Evolutionary conservation across 345 rosid species (phyloP), one percentile per base, ranked within the genome.

Genomic region (Populus tremula): DNA sequence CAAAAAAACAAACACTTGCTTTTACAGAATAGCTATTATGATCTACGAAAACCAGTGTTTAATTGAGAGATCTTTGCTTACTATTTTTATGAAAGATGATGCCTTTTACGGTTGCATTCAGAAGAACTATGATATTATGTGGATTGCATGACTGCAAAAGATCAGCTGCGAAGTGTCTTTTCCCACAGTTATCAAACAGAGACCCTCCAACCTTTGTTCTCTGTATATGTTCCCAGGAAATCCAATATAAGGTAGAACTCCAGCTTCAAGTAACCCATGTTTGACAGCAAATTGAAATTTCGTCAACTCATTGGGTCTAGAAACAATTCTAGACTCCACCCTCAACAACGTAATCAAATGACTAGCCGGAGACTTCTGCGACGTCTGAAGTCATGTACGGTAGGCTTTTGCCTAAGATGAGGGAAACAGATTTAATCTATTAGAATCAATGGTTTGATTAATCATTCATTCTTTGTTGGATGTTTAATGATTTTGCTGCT

Each of bases 311-410:
- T 47, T 72, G 0, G 96, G 96, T 80, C 63, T 82, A 68, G 77
- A 90, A 41, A 91, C 92, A 53, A 89, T 83, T 77, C 78, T 89
- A 5, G 93, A 91, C 80, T 89, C 97, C 31, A 89, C 96, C 96
- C 95, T 87, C 88, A 38, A 92, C 11, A 54, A 88, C 89, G 87
- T 89, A 89, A 79, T 92, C 92, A 61, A 91, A 91, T 76, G 91
- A 91, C 87, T 84, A 86, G 75, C 94, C 90, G 0, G 90, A 82
- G 18, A 90, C 69, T 75, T 90, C 86, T 59, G 78, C 67, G 1
- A 83, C 82, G 67, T 90, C 91, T 12, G 87, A 81, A 63, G 93
- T 91, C 88, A 87, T 82, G 72, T 82, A 85, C 45, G 92, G 91
- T 41, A 84, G 80, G 66, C 64, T 79, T 63, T 66, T 69, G 53